Percentiles rank a stretch among this genome's conserved stretches.
Evolutionary conservation across 192 early-diverging fungal genomes (phyloP).

Genomic region (Dissophora globulifera): DNA sequence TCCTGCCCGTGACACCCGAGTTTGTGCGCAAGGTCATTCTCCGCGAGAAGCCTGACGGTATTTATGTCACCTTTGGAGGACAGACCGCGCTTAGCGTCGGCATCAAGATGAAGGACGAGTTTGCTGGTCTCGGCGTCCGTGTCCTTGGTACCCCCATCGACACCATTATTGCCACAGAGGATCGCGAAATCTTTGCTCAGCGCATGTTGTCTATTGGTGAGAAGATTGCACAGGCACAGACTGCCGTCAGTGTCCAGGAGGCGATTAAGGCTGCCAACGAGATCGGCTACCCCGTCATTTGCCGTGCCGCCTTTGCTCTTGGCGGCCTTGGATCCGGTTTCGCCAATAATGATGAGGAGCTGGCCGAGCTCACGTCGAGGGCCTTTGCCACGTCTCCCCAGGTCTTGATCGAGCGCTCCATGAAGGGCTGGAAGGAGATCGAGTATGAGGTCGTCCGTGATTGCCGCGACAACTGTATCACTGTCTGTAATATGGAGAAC

Average conservation of each 20-base stretch:
- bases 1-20: constrained; percentile 94
- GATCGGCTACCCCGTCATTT: constrained; percentile 96
- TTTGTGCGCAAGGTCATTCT: constrained; percentile 95
- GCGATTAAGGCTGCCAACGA: constrained; percentile 84
- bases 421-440: constrained; percentile 99
- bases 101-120: constrained; percentile 93
- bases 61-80: constrained; percentile 98
- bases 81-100: constrained; percentile 98
- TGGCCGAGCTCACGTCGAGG: constrained; percentile 81
- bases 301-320: constrained; percentile 95
- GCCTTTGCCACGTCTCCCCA: constrained; percentile 95
- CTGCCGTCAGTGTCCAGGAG: constrained; percentile 86
- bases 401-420: constrained; percentile 92
- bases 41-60: constrained; percentile 97
- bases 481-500: constrained; percentile 99
- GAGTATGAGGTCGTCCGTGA: constrained; percentile 99
- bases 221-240: constrained; percentile 89
- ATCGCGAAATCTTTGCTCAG: constrained; percentile 93
- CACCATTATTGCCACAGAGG: constrained; percentile 97
- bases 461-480: constrained; percentile 95
- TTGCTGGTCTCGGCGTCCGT: constrained; percentile 87
- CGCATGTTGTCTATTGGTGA: constrained; percentile 87
- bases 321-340: constrained; percentile 98
- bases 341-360: constrained; percentile 88
- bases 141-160: constrained; percentile 96